phyloP scores from a whole-genome alignment of 805 yeast genomes.

The Zygosaccharomyces bailii region DNA sequence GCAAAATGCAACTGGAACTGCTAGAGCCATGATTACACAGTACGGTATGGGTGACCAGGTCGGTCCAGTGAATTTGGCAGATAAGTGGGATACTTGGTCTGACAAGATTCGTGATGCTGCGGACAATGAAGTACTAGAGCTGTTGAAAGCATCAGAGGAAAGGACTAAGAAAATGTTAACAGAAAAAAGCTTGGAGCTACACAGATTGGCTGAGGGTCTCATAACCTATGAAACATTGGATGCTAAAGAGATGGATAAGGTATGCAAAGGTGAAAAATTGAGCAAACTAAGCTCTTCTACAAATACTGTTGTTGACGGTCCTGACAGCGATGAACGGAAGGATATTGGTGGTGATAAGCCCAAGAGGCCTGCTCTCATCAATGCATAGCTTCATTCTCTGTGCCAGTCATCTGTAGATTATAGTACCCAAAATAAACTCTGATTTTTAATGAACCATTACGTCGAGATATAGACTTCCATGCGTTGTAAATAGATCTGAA shows the following conservation, averaged over 20 bases:
- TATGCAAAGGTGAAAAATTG: conserved; percentile 75
- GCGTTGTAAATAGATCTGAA: conserved; percentile 7
- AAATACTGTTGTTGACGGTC: conserved; percentile 68
- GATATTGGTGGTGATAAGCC: conserved; percentile 36
- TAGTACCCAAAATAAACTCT: conserved; percentile 1
- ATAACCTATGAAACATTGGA: conserved; percentile 93
- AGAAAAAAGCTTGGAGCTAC: conserved; percentile 64
- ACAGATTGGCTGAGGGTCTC: conserved; percentile 86
- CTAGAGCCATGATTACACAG: conserved; percentile 94
- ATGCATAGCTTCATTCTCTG: conserved; percentile 20
- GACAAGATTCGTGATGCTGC: conserved; percentile 83
- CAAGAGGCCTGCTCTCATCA: conserved; percentile 32
- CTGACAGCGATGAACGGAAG: conserved; percentile 45
- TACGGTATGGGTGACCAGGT: conserved; percentile 94
- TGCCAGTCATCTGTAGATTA: conserved; percentile 5
- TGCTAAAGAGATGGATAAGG: conserved; percentile 82
- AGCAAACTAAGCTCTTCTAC: conserved; percentile 65
- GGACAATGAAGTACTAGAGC: conserved; percentile 81
- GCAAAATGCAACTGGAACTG: conserved; percentile 83
- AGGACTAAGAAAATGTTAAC: conserved; percentile 69
- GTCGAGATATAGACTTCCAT: not conserved
- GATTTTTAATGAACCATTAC: not conserved
- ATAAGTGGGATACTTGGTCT: conserved; percentile 95
- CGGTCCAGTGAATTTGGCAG: conserved; percentile 88
- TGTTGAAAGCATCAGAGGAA: conserved; percentile 70